phyloP scores from a whole-genome alignment of 1,284 basidiomycete species.

The Ceratobasidium sp. region DNA sequence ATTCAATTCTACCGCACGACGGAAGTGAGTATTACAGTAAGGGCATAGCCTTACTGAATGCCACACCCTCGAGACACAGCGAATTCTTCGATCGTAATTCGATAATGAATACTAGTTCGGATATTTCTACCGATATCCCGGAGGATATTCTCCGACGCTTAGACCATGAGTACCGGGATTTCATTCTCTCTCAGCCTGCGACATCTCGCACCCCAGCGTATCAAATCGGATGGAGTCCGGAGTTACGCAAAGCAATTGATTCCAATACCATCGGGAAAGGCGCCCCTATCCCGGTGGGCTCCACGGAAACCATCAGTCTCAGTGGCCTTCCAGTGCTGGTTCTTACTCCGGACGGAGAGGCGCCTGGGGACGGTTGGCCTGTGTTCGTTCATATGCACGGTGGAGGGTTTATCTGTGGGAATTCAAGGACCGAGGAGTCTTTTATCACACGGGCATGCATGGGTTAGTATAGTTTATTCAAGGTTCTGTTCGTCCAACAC shows the following conservation, averaged over 20 bases:
- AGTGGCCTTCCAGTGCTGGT: background rate
- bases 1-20: background rate
- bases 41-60: background rate
- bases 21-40: background rate
- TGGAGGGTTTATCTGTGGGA: constrained; percentile 11
- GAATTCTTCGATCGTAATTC: background rate
- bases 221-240: constrained; percentile 5
- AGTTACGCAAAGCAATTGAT: constrained; percentile 11
- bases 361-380: constrained; percentile 15
- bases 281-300: constrained; percentile 1
- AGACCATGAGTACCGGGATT: constrained; percentile 12
- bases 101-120: background rate
- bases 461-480: background rate
- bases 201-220: constrained; percentile 8
- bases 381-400: constrained; percentile 8
- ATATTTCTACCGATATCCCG: background rate
- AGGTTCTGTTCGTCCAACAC: background rate
- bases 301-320: background rate
- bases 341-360: background rate
- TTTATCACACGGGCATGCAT: constrained; percentile 22
- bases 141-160: background rate
- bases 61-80: background rate
- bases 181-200: constrained; percentile 13
- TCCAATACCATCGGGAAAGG: constrained; percentile 14
- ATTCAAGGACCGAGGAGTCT: background rate